Base-by-base conservation (phyloP, 495 filamentous ascomycete species). In the Xylaria scruposa region DNA sequence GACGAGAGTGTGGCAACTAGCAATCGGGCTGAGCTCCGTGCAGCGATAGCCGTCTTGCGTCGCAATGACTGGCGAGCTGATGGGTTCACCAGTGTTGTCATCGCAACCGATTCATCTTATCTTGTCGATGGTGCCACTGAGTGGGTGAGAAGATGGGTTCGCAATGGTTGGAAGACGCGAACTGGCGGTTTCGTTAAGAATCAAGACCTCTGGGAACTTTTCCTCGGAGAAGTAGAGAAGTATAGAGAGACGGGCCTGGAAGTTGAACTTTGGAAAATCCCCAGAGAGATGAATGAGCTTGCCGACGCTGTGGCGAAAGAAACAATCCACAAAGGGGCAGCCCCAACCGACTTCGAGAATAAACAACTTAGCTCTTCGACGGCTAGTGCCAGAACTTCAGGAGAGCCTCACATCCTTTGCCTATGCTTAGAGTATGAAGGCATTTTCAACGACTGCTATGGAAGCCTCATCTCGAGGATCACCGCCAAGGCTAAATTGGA, bases 1-100 rank as follows among this genome's bases (percentile, higher is more conserved):
- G 74, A 42, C 21, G 62, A 42, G 72, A 74, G 33, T 46, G 58
- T 33, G 38, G 49, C 74, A 62, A 85, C 82, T 2, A 84, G 78
- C 74, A 81, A 83, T 51, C 75, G 82, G 0, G 84, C 82, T 33
- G 80, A 84, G 68, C 76, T 85, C 6, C 83, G 83, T 3, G 82
- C 82, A 6, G 81, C 81, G 24, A 76, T 85, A 61, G 83, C 75
- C 38, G 83, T 82, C 31, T 64, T 81, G 0, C 78, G 75, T 4
- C 78, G 75, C 47, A 66, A 72, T 47, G 31, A 63, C 62, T 81
- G 79, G 81, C 44, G 33, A 21, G 59, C 68, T 31, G 75, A 81
- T 61, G 77, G 76, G 10, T 80, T 79, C 62, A 67, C 61, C 8
- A 75, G 51, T 21, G 19, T 85, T 0, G 78, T 83, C 47, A 81